A percentile compares a stretch with the other conserved stretches of the same genome.
Conservation (phyloP, 306 rosid species). For the Lathyrus tuberosus region DNA sequence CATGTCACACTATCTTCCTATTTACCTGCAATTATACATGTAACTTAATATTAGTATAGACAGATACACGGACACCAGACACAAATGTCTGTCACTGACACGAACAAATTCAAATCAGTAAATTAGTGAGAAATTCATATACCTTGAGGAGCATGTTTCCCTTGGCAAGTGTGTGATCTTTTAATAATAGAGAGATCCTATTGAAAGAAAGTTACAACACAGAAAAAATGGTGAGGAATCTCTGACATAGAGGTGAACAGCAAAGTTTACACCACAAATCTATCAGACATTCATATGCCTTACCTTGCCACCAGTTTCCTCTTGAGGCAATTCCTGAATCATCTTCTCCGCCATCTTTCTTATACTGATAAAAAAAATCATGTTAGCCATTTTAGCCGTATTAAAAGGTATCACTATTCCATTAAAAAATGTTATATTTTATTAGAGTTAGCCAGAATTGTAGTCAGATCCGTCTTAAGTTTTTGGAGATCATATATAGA, state of each 20-base stretch:
- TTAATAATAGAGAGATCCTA: constrained; percentile 85
- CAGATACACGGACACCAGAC: neutral
- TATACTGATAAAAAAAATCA: constrained; percentile 47
- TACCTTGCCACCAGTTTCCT: constrained; percentile 98
- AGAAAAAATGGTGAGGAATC: constrained; percentile 16
- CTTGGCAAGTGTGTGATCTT: constrained; percentile 39
- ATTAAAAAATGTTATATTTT: neutral
- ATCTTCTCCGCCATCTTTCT: constrained; percentile 74
- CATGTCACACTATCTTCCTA: constrained; percentile 14
- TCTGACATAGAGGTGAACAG: constrained; percentile 15
- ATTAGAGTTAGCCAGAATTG: too few species aligned
- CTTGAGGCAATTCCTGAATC: constrained; percentile 80
- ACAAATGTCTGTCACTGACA: too few species aligned
- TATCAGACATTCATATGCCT: neutral
- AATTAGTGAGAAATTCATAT: too few species aligned
- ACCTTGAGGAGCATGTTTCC: constrained; percentile 47
- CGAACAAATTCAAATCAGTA: too few species aligned
- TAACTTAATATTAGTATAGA: neutral
- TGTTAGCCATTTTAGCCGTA: neutral
- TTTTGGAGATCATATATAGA: too few species aligned
- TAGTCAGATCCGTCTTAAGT: too few species aligned
- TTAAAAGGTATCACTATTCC: neutral
- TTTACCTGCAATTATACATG: constrained; percentile 1
- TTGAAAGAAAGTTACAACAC: constrained; percentile 25
- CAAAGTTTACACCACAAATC: constrained; percentile 3